These are phyloP conservation scores for Wickerhamomyces subpelliculosus DNA, from an alignment of 805 yeast species.

Conservation along the genomic window DNA sequence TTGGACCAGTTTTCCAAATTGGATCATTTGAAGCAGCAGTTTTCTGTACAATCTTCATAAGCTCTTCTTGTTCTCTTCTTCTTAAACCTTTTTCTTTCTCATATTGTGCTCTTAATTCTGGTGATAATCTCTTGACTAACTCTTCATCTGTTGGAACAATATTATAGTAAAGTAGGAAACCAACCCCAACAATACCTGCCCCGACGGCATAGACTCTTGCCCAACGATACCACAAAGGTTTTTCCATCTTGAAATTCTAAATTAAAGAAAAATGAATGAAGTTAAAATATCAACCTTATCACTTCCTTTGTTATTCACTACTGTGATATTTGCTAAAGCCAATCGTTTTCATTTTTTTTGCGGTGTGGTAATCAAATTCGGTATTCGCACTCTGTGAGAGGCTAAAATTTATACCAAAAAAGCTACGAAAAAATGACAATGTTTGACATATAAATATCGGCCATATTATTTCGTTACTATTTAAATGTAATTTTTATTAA, in stretches of 20 bases:
- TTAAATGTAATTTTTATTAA: no score
- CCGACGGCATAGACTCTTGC: conserved; percentile 52
- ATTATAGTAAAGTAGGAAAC: conserved; percentile 63
- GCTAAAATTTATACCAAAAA: no score
- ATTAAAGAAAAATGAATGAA: no score
- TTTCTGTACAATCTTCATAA: conserved; percentile 57
- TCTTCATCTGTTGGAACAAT: conserved; percentile 85
- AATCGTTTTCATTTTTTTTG: neutral
- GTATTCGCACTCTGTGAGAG: neutral
- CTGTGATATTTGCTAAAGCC: neutral
- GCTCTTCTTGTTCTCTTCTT: conserved; percentile 59
- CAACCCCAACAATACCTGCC: conserved; percentile 61
- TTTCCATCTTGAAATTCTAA: conserved; percentile 11
- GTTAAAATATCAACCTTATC: no score
- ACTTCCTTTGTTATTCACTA: no score
- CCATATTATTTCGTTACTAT: no score
- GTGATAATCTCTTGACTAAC: conserved; percentile 64
- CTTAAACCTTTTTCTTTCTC: conserved; percentile 57
- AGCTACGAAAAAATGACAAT: no score
- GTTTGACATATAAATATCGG: no score
- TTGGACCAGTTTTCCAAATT: conserved; percentile 73
- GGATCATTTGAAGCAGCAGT: conserved; percentile 70
- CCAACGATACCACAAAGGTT: conserved; percentile 54
- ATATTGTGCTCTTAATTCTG: conserved; percentile 74
- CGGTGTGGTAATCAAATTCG: neutral